phyloP scores from a whole-genome alignment of 305 asterid species.

The Withania somnifera region DNA sequence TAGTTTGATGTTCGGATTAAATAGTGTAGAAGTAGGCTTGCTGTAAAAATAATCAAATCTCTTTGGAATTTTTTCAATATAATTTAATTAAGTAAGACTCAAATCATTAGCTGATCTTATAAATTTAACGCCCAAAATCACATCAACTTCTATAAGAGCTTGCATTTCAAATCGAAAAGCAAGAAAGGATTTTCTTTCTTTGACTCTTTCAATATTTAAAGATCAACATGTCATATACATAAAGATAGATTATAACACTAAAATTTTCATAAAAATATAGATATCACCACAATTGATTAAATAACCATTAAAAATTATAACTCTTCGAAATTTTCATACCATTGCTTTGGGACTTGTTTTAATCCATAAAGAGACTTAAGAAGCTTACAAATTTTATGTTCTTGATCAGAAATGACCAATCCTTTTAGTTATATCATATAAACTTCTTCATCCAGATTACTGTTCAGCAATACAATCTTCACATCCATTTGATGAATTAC shows the following conservation, averaged over 20 bases:
- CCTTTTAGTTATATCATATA: background rate
- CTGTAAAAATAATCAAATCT: background rate
- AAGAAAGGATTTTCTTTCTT: too few relatives aligned
- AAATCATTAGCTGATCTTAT: background rate
- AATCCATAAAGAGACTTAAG: background rate
- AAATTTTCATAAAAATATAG: background rate
- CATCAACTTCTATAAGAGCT: too few relatives aligned
- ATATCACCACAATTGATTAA: background rate
- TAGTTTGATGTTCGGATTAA: background rate
- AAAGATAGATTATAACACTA: background rate
- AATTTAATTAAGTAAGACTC: too few relatives aligned
- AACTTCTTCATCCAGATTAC: too few relatives aligned
- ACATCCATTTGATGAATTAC: background rate
- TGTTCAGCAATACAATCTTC: too few relatives aligned
- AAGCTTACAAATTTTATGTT: background rate
- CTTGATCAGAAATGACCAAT: background rate
- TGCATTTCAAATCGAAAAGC: too few relatives aligned
- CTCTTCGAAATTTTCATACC: background rate
- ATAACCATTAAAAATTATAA: background rate
- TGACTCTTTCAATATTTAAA: background rate
- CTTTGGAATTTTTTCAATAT: background rate
- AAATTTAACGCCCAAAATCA: background rate
- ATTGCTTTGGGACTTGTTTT: background rate
- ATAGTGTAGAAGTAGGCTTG: background rate
- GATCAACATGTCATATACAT: conserved; percentile 3